Base-by-base conservation (phyloP, 2,329 filamentous ascomycete genomes). In the Colletotrichum liaoningense region DNA sequence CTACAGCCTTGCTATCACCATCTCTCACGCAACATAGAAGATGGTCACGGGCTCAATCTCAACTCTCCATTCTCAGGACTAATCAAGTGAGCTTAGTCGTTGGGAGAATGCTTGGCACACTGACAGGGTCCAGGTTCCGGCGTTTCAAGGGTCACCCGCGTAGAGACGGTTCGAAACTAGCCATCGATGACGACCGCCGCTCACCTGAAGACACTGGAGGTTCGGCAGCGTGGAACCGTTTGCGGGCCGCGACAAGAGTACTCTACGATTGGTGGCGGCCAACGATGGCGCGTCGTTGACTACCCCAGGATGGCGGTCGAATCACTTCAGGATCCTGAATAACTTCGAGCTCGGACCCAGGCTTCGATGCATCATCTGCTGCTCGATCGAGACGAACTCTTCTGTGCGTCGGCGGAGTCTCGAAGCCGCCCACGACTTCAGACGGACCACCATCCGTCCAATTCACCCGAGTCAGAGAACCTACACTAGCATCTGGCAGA, bases 151-250 rank as follows among this genome's bases (percentile, higher is more conserved):
- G 35, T 65, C 33, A 33, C 19, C 33, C 33, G 19, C 33, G 52
- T 6, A 28, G 52, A n/a, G 24, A 65, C n/a, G 55, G 24, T 49
- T 56, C 33, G 56, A 60, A 56, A 46, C 55, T 56, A 60, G 33
- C 55, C 49, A 62, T 73, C 56, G 56, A 73, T 73, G 71, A 73
- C 71, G 71, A 72, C 55, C 26, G 35, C 54, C 19, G 33, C 54
- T 26, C 19, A 3, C 54, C 3, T 7, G 72, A 33, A 56, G 60
- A 38, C 14, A 55, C 46, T 57, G 26, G 69, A 46, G 62, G 59
- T 59, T 67, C 59, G 24, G 52, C 68, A 62, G 67, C 67, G 22
- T 49, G 46, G 42, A 49, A 49, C 67, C 56, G 67, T 57, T 70
- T 70, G 71, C 67, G 71, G 66, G 46, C 55, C 60, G 49, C 33